Conservation (phyloP, 129 eudicot species). For the Mikania micrantha region DNA sequence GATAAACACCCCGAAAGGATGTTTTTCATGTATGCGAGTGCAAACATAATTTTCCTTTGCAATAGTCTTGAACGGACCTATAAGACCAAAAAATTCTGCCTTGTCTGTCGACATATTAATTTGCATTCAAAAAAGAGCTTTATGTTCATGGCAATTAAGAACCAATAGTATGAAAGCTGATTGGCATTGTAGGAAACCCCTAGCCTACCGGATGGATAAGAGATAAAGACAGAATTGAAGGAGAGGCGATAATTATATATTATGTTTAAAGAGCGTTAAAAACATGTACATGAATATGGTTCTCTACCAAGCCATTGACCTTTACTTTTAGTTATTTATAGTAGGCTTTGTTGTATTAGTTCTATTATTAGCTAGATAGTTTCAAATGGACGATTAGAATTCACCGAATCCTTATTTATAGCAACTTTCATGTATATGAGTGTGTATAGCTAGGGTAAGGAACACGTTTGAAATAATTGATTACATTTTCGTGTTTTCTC, state of each 20-base stretch:
- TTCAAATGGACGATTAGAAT: not conserved
- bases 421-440: no score
- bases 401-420: not conserved
- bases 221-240: not conserved
- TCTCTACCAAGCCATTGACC: not conserved
- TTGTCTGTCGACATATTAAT: slow-evolving; percentile 8
- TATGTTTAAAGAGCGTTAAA: slow-evolving; percentile 12
- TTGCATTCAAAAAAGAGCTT: slow-evolving; percentile 1
- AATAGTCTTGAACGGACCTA: not conserved
- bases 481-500: no score
- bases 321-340: not conserved
- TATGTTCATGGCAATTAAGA: not conserved
- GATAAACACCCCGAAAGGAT: slow-evolving; percentile 47
- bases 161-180: slow-evolving; percentile 1
- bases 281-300: not conserved
- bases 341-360: not conserved
- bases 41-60: slow-evolving; percentile 35
- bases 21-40: slow-evolving; percentile 9
- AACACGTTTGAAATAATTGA: no score
- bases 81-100: not conserved
- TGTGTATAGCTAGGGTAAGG: no score
- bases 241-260: no score
- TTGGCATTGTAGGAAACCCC: not conserved
- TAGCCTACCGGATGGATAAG: not conserved
- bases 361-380: slow-evolving; percentile 7